Evolutionary conservation across 2,329 filamentous ascomycete genomes (phyloP).

Genomic region (Aspergillus sp.): DNA sequence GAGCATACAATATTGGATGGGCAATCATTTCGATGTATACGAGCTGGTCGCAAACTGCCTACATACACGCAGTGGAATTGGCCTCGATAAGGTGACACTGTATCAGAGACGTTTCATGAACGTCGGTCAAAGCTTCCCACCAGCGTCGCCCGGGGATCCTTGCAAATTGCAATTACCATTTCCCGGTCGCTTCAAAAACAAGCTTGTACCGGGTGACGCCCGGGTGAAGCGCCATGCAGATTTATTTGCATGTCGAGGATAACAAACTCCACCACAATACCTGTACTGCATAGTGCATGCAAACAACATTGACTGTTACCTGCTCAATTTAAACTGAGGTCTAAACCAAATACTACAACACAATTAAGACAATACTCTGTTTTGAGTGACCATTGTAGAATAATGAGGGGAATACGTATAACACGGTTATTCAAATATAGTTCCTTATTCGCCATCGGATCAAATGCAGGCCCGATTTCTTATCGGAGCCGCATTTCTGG

Average conservation of each 20-base stretch:
- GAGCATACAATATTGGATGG: not conserved
- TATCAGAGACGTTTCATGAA: not conserved
- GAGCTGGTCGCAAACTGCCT: not conserved
- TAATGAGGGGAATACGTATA: not conserved
- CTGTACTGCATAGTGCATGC: not conserved
- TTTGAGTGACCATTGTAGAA: not conserved
- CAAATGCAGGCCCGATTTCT: slow-evolving; percentile 25
- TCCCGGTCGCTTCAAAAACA: not conserved
- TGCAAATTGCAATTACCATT: not conserved
- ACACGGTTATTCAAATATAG: not conserved
- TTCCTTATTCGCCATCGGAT: slow-evolving; percentile 13
- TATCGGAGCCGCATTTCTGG: slow-evolving; percentile 21
- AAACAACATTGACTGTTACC: not conserved
- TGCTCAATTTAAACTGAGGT: not conserved
- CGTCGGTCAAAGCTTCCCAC: not conserved
- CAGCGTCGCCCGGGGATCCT: not conserved
- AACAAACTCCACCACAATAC: not conserved
- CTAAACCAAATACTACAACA: not conserved
- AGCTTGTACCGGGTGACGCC: not conserved
- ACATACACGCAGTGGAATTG: not conserved
- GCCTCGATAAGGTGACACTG: not conserved
- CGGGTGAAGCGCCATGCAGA: not conserved
- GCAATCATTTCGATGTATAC: not conserved
- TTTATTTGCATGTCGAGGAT: not conserved
- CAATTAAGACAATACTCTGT: not conserved